Conservation (phyloP, 2,329 filamentous ascomycete species). For the Parasarocladium wereldwijsianum region DNA sequence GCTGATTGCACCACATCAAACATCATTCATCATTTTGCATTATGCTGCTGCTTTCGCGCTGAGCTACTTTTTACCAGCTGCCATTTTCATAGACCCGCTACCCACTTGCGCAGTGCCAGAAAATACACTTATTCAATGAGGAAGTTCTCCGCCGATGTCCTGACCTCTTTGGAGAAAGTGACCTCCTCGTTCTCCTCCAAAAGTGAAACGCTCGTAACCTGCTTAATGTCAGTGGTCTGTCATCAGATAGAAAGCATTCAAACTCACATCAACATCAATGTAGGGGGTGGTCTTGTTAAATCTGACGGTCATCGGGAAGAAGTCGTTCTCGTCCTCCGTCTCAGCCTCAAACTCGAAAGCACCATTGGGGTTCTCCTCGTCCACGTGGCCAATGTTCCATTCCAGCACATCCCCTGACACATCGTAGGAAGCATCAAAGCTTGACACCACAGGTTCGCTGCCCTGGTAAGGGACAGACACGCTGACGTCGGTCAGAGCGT, state of each 20-base stretch:
- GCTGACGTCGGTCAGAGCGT: slow-evolving; percentile 67
- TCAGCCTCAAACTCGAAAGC: slow-evolving; percentile 93
- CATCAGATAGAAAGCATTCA: too few relatives aligned
- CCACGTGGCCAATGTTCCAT: slow-evolving; percentile 81
- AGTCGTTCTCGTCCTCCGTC: slow-evolving; percentile 77
- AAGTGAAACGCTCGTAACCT: slow-evolving; percentile 55
- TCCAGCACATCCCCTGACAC: slow-evolving; percentile 85
- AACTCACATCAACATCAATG: slow-evolving; percentile 83
- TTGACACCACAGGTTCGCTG: slow-evolving; percentile 80
- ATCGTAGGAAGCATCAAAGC: slow-evolving; percentile 88
- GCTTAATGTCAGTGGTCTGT: too few relatives aligned
- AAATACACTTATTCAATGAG: slow-evolving; percentile 46
- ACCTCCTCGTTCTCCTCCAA: slow-evolving; percentile 66
- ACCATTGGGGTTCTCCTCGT: slow-evolving; percentile 67
- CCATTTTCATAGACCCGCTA: slow-evolving; percentile 5
- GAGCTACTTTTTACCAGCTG: too few relatives aligned
- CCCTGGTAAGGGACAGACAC: slow-evolving; percentile 78
- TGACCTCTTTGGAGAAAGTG: slow-evolving; percentile 70
- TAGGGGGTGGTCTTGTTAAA: slow-evolving; percentile 81
- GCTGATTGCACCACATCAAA: too few relatives aligned
- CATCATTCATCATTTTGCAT: too few relatives aligned
- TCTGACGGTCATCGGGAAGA: slow-evolving; percentile 91
- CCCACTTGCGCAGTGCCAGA: background rate
- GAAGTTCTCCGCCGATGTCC: slow-evolving; percentile 62
- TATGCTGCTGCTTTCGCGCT: too few relatives aligned